Evolutionary conservation across 371 early-diverging fungal genomes (phyloP), one percentile per base, ranked within the genome.

Genomic region (Fennellomyces sp.): DNA sequence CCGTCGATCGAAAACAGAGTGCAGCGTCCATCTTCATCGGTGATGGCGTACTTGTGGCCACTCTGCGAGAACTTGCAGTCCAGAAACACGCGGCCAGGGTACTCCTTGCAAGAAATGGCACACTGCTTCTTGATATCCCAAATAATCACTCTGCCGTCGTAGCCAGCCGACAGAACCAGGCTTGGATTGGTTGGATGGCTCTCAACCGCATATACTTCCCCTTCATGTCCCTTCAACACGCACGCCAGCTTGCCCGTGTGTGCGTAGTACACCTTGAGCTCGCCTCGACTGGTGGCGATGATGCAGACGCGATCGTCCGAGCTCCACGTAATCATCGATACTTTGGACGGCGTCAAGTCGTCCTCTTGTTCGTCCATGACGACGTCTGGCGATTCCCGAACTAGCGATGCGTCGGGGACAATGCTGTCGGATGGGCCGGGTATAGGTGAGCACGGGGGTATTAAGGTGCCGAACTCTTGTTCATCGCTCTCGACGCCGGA

Each of bases 121-220:
- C 60, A 58, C 23, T 56, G 60, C 13, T 64, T 56, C 11, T 56
- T 41, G 6, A 77, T 28, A 58, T 95, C 88, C 96, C 96, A 95
- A 2, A 95, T 57, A 31, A 92, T 85, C 3, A 92, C 82, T 5
- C 82, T 77, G n/a, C 95, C 96, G 58, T 95, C 95, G 66, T 93
- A 91, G 0, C 91, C 91, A 2, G 91, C 95, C 8, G 92, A 90
- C 30, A 95, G 66, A 2, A 94, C 63, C 1, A 93, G 76, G 15
- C 80, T 72, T 2, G 82, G 72, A 52, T 91, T 90, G 0, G 62
- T 53, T 0, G 96, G 96, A 60, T 95, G 94, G 2, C 85, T 77
- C 30, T 88, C 89, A 2, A 94, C 74, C 0, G 90, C 90, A 65
- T 86, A 95, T 8, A 91, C 82, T 21, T 89, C 88, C 5, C 75